Evolutionary conservation across 1,284 basidiomycete species (phyloP), one percentile per base, ranked within the genome.

Genomic region (Ceratobasidium papillatum): DNA sequence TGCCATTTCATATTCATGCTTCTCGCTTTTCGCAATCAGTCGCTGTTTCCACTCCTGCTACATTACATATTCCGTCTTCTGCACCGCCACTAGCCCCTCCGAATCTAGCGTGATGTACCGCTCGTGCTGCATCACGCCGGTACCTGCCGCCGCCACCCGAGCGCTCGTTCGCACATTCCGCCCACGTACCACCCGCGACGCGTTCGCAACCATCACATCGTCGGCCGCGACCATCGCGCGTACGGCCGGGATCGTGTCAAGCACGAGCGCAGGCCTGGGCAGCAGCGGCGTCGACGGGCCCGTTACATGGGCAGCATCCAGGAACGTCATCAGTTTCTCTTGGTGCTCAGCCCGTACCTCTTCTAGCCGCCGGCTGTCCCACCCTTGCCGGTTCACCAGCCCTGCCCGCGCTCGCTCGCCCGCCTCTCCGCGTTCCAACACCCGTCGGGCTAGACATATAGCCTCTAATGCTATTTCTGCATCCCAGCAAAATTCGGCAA

Each of bases 191-290:
- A 63, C 49, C 34, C 72, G 56, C 27, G 47, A 52, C 58, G 30
- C 63, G 30, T 49, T 61, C 25, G 51, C 74, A 51, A 75, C 80
- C 52, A 71, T 79, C 75, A 76, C 80, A 77, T 95, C 93, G 78
- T 97, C 94, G 30, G 84, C 83, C 17, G 76, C 80, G n/a, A 92
- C 88, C 81, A 97, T 92, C 73, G 83, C 78, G 74, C 90, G 85
- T 52, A 95, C 83, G 81, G 86, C 87, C 32, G 95, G 91, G 76
- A 89, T 84, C 80, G 94, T 92, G 64, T 96, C 93, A 78, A 91
- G 81, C 78, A 87, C 84, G 63, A 90, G 82, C 76, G 84, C 83
- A 32, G 81, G 79, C 45, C 84, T 82, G 52, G 85, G 84, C 72
- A 86, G 80, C 75, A 85, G 81, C 63, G 81, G 76, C 11, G 81